phyloP scores from a whole-genome alignment of 1,139 yeast genomes.

The Candida sojae region DNA sequence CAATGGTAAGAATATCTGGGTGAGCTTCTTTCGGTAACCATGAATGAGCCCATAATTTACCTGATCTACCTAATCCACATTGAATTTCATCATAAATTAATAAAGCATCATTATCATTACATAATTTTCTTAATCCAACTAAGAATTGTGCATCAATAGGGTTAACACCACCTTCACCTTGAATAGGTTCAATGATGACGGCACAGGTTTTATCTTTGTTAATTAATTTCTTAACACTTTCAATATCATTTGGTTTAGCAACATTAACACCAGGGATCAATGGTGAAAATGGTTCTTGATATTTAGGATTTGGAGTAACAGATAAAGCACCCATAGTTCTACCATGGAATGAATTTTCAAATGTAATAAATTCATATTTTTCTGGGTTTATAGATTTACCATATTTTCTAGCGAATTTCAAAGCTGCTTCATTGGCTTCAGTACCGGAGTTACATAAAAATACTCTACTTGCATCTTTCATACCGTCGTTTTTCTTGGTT shows the following conservation, averaged over 20 bases:
- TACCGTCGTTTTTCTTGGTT: conserved; percentile 74
- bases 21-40: conserved; percentile 73
- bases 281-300: conserved; percentile 88
- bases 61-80: conserved; percentile 94
- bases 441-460: conserved; percentile 92
- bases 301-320: conserved; percentile 89
- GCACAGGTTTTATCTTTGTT: conserved; percentile 78
- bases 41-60: conserved; percentile 91
- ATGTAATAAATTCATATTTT: conserved; percentile 80
- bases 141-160: conserved; percentile 67
- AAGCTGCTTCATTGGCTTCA: conserved; percentile 97
- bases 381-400: conserved; percentile 60
- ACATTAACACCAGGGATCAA: conserved; percentile 80
- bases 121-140: conserved; percentile 62
- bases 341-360: conserved; percentile 90
- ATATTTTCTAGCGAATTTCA: conserved; percentile 89
- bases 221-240: conserved; percentile 58
- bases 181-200: conserved; percentile 93
- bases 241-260: conserved; percentile 62
- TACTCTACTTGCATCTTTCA: conserved; percentile 78
- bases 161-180: conserved; percentile 96
- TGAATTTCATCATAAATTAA: conserved; percentile 95
- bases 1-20: conserved; percentile 92
- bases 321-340: conserved; percentile 91
- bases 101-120: conserved; percentile 69